Conservation (phyloP, 2,329 filamentous ascomycete species). For the Fusarium sp. region DNA sequence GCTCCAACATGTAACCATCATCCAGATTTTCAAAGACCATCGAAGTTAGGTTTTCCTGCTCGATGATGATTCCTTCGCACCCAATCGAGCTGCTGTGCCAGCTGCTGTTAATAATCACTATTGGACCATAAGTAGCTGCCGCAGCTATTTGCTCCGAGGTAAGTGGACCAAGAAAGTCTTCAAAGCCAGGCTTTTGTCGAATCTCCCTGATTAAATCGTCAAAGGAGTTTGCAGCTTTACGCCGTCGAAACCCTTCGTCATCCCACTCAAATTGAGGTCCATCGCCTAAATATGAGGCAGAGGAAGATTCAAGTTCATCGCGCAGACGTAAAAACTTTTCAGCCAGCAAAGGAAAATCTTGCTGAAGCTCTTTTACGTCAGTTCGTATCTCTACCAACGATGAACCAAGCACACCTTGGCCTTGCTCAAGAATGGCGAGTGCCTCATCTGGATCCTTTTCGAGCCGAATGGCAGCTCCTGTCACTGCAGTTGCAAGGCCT, state of each 20-base stretch:
- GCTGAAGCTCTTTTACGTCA: not conserved
- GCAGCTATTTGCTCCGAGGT: not conserved
- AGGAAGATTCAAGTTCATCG: not conserved
- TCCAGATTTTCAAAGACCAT: not conserved
- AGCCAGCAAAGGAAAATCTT: not conserved
- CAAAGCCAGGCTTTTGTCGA: not conserved
- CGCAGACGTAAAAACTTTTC: not conserved
- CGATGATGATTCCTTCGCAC: not conserved
- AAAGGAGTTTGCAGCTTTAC: not conserved
- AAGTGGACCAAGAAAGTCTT: not conserved
- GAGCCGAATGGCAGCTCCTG: not conserved
- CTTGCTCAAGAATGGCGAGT: not conserved
- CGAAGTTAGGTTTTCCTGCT: not conserved
- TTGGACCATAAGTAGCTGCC: not conserved
- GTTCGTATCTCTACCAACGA: not conserved
- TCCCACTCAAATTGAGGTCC: too few relatives aligned
- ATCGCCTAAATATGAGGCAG: rapidly evolving
- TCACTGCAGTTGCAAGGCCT: not conserved
- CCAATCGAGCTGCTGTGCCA: too few relatives aligned
- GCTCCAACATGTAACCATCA: rapidly evolving
- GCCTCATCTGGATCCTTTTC: not conserved
- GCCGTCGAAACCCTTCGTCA: not conserved
- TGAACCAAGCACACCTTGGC: not conserved
- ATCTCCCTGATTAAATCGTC: not conserved
- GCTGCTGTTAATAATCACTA: not conserved